Percentiles rank a stretch among this genome's conserved stretches.
These are phyloP conservation scores for Diaporthe caulivora DNA, from an alignment of 2,329 filamentous ascomycete genomes.

Conservation along the genomic window DNA sequence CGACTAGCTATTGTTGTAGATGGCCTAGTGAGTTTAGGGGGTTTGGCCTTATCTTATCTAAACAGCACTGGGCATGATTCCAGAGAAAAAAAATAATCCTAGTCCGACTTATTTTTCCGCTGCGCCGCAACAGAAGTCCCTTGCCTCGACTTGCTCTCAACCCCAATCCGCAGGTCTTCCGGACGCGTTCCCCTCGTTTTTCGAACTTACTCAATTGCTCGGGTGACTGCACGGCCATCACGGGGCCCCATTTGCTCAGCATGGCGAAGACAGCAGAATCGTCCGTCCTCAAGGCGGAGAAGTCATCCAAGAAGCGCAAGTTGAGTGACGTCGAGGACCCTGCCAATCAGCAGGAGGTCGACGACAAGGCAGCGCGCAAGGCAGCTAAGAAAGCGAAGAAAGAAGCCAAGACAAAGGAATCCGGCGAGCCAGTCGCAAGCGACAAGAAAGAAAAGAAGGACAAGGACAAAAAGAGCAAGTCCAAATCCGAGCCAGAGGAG, in stretches of 20 bases:
- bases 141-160: not conserved
- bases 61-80: not conserved
- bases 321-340: conserved; percentile 33
- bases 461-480: conserved; percentile 33
- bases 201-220: not conserved
- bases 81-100: not conserved
- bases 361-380: conserved; percentile 33
- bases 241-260: not conserved
- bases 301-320: conserved; percentile 39
- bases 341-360: conserved; percentile 33
- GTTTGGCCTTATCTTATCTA: conserved; percentile 36
- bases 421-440: not conserved
- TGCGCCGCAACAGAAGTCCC: conserved; percentile 17
- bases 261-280: conserved; percentile 36
- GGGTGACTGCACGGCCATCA: not conserved
- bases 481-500: conserved; percentile 44
- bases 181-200: not conserved
- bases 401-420: conserved; percentile 18
- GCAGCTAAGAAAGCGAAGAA: conserved; percentile 35
- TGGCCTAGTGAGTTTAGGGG: not conserved
- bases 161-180: not conserved
- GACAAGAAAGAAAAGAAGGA: conserved; percentile 37
- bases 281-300: conserved; percentile 32
- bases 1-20: not conserved
- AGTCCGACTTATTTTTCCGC: conserved; percentile 28